These are phyloP conservation scores for Buddleja alternifolia DNA, from an alignment of 257 asterid genomes.

Conservation along the genomic window DNA sequence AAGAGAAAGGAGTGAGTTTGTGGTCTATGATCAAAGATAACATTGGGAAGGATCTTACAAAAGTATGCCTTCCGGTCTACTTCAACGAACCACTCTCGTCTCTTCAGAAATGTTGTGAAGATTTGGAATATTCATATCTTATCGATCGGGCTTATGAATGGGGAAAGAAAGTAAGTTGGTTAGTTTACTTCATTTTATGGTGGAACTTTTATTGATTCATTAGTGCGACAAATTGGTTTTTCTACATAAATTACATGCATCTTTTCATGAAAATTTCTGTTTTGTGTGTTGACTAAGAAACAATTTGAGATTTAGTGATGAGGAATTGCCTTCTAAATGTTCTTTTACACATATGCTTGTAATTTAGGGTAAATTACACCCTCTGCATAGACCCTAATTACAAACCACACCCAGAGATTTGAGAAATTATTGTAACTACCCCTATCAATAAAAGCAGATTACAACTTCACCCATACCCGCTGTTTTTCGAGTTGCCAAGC, in stretches of 20 bases:
- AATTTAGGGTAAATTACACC: no score
- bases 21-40: constrained; percentile 99
- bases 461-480: no score
- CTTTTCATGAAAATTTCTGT: no score
- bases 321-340: background rate
- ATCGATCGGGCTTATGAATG: constrained; percentile 87
- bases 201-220: constrained; percentile 20
- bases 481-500: no score
- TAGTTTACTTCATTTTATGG: background rate
- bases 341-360: background rate
- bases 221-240: no score
- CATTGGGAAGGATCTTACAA: constrained; percentile 94
- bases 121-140: constrained; percentile 89
- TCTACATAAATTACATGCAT: no score
- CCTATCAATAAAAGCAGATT: no score
- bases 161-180: constrained; percentile 72
- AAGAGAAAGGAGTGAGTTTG: constrained; percentile 92
- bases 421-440: no score
- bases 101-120: constrained; percentile 92
- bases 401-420: no score
- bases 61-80: constrained; percentile 96
- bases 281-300: no score
- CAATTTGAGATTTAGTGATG: background rate
- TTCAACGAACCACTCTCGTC: constrained; percentile 97
- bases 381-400: no score